Percentiles rank a stretch among this genome's conserved stretches.
These are phyloP conservation scores for Verticillium alfalfae DNA, from an alignment of 2,329 filamentous ascomycete species.

Conservation along the genomic window DNA sequence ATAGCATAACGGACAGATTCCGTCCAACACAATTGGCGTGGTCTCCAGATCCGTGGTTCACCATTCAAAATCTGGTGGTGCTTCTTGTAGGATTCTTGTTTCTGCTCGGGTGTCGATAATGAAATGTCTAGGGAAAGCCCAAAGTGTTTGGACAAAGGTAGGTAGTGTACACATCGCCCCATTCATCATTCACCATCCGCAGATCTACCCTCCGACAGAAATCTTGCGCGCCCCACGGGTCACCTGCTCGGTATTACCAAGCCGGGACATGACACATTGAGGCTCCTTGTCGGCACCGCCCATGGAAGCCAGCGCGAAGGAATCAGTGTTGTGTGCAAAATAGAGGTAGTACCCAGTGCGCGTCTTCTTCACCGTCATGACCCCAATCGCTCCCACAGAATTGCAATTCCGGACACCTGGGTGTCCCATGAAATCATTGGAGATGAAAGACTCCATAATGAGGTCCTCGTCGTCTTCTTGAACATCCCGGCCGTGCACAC, in stretches of 20 bases:
- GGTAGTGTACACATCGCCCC: background rate
- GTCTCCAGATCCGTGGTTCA: background rate
- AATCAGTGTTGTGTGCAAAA: constrained; percentile 95
- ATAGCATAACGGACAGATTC: background rate
- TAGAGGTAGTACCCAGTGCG: constrained; percentile 73
- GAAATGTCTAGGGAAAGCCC: background rate
- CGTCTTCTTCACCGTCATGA: constrained; percentile 85
- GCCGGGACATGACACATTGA: constrained; percentile 83
- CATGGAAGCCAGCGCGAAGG: constrained; percentile 84
- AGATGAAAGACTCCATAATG: constrained; percentile 69
- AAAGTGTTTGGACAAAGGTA: background rate
- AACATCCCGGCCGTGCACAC: constrained; percentile 54
- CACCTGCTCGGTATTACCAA: constrained; percentile 44
- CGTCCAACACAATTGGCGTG: too few relatives aligned
- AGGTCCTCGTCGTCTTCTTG: constrained; percentile 71
- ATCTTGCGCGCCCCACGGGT: constrained; percentile 51
- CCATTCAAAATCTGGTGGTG: background rate
- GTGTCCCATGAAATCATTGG: constrained; percentile 88
- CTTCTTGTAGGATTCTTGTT: background rate
- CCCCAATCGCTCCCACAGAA: constrained; percentile 82
- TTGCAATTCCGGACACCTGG: constrained; percentile 76
- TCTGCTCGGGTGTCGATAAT: background rate
- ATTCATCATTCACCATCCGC: background rate
- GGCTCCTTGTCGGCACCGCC: constrained; percentile 70
- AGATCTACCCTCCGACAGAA: constrained; percentile 11